Evolutionary conservation across 2,329 filamentous ascomycete species (phyloP), one percentile per base, ranked within the genome.

Genomic region (Calonectria leucothoes): DNA sequence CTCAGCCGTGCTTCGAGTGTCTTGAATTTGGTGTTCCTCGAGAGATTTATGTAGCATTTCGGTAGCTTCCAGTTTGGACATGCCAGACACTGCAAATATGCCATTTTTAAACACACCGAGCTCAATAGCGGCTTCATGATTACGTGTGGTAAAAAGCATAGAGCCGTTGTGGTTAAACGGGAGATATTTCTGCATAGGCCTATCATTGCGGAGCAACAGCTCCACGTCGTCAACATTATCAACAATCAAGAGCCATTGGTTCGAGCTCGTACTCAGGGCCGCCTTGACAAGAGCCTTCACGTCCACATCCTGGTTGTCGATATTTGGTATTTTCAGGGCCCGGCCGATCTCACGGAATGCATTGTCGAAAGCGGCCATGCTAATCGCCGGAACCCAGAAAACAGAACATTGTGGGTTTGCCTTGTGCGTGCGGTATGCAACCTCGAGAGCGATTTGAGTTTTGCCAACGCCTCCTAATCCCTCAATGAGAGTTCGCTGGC

Each of bases 141-240:
- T 76, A 20, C 79, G 66, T 0, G 78, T 82, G 0, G 73, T 81
- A 14, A 81, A 51, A 0, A 82, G 25, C 4, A 81, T 74, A 1
- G 70, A 74, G 4, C 79, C 77, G 0, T 70, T 65, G 3, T 31
- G 12, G 8, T 45, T 76, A 0, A 65, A 65, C 0, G 83, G 85
- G 4, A 87, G 74, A 74, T 81, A 81, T 11, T 82, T 66, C 0
- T 37, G 51, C 1, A 84, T 73, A 14, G 52, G 52, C 12, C 65
- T 8, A 8, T 73, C 48, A 10, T 71, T 10, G 29, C 75, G 75
- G 48, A 82, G 78, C 0, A 85, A 66, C 4, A 86, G 68, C 2
- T 82, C 70, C 6, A 64, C 63, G 68, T 88, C 84, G 68, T 88
- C 85, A 15, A 84, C 85, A 66, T 87, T 88, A 69, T 88, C 86